Evolutionary conservation across 129 eudicot species (phyloP).

Genomic region (Chrysanthemum seticuspe): DNA sequence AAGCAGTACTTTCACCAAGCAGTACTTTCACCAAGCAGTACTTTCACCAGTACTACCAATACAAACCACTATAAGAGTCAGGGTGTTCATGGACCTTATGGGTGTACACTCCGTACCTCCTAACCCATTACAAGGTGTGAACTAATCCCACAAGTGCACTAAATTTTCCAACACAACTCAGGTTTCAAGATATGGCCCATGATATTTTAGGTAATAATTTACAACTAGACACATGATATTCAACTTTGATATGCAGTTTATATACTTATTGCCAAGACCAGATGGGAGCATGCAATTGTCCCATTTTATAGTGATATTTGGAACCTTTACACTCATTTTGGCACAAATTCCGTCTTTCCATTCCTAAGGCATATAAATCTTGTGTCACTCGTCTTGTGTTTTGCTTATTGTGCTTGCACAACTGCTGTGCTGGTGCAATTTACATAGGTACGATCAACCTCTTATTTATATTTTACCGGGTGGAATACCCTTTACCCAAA

Average conservation of each 20-base stretch:
- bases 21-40: too few relatives aligned
- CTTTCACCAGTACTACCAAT: too few relatives aligned
- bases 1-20: too few relatives aligned
- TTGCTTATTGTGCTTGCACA: constrained; percentile 72
- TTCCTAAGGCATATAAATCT: constrained; percentile 79
- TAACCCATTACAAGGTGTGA: too few relatives aligned
- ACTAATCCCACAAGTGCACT: too few relatives aligned
- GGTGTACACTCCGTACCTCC: too few relatives aligned
- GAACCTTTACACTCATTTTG: constrained; percentile 52
- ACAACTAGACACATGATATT: neutral
- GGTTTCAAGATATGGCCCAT: constrained; percentile 79
- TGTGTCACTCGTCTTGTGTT: constrained; percentile 56
- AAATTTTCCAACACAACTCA: too few relatives aligned
- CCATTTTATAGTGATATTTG: constrained; percentile 57
- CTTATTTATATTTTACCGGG: too few relatives aligned
- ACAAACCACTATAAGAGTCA: too few relatives aligned
- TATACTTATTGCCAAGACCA: constrained; percentile 51
- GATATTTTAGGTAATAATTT: constrained; percentile 61
- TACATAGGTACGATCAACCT: constrained; percentile 49
- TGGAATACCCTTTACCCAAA: too few relatives aligned
- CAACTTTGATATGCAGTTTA: constrained; percentile 41
- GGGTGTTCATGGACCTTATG: too few relatives aligned
- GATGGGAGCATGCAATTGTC: constrained; percentile 68
- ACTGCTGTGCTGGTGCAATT: constrained; percentile 69
- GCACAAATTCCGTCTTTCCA: constrained; percentile 82